Base-by-base conservation (phyloP, 1,139 yeast species). In the Pichia sorboxylosa region DNA sequence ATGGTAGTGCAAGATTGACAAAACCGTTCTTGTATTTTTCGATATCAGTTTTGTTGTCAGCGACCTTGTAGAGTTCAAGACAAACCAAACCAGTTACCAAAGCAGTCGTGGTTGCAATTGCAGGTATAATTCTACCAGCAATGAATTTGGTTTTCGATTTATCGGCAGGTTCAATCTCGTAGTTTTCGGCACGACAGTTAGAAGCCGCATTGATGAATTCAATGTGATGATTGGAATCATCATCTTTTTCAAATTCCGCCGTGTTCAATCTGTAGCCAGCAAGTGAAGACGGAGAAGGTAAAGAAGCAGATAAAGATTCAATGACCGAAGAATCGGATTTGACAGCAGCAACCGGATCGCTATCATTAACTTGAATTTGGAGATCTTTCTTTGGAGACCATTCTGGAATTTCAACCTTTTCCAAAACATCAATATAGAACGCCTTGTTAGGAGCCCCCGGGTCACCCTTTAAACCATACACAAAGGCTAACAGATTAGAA, bases 71-170 rank as follows among this genome's bases (percentile, higher is more conserved):
- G 39, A 90, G 66, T 59, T 90, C 99, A 46, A 90, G 64, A 51
- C 93, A 83, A 26, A 85, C 94, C 49, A 90, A 66, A 28, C 99
- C 99, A 5, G 98, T 84, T 11, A 90, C 97, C 47, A 87, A 65
- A 10, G 96, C 94, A 15, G 99, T 90, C 5, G 99, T 92, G 2
- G 99, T 90, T 24, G 98, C 98, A 64, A 90, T 90, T 13, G 98
- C 98, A 10, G 99, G 99, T 45, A 90, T 87, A 45, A 90, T 90
- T 58, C 92, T 78, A 35, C 97, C 97, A 13, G 93, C 93, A 54
- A 80, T 80, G 43, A 80, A 78, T 54, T 81, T 81, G 21, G 92
- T 81, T 59, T 76, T 79, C 34, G 70, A 70, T 37, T 71, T 72
- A 52, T 78, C 92, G 20, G 80, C 90, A 41, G 80, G 58, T 48